Evolutionary conservation across 768 basidiomycete genomes (phyloP).

Genomic region (Wakefieldia striispora): DNA sequence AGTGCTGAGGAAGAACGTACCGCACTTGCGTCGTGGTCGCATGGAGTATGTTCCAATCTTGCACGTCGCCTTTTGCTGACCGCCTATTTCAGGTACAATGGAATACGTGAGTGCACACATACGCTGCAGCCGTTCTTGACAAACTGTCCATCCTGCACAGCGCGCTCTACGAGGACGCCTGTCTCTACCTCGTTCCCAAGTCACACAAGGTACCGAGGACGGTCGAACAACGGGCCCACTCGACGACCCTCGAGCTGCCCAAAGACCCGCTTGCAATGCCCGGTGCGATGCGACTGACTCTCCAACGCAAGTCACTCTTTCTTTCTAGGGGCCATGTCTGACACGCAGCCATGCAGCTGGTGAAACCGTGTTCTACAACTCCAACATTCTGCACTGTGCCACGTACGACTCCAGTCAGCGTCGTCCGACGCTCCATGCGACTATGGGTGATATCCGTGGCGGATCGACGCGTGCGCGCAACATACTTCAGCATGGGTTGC

Average conservation of each 20-base stretch:
- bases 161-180: conserved; percentile 65
- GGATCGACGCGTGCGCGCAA: conserved; percentile 66
- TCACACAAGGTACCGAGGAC: conserved; percentile 62
- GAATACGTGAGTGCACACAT: conserved; percentile 58
- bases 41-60: conserved; percentile 45
- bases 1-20: conserved; percentile 56
- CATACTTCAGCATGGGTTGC: conserved; percentile 69
- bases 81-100: conserved; percentile 58
- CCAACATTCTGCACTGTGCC: conserved; percentile 75
- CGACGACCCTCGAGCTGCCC: conserved; percentile 49
- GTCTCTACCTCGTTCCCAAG: conserved; percentile 68
- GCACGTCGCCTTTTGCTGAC: conserved; percentile 9
- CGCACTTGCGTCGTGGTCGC: conserved; percentile 58
- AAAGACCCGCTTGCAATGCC: conserved; percentile 68
- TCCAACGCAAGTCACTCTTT: conserved; percentile 45
- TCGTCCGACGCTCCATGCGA: conserved; percentile 70
- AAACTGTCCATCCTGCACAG: conserved; percentile 30
- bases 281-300: conserved; percentile 51
- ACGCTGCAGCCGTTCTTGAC: too few relatives aligned
- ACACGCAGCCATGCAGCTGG: conserved; percentile 43
- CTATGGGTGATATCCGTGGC: conserved; percentile 60
- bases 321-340: neutral
- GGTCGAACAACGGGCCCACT: conserved; percentile 54
- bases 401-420: conserved; percentile 48
- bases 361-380: conserved; percentile 78